These are phyloP conservation scores for Sclerospora graminicola DNA, from an alignment of 352 stramenopile genomes.

Conservation along the genomic window DNA sequence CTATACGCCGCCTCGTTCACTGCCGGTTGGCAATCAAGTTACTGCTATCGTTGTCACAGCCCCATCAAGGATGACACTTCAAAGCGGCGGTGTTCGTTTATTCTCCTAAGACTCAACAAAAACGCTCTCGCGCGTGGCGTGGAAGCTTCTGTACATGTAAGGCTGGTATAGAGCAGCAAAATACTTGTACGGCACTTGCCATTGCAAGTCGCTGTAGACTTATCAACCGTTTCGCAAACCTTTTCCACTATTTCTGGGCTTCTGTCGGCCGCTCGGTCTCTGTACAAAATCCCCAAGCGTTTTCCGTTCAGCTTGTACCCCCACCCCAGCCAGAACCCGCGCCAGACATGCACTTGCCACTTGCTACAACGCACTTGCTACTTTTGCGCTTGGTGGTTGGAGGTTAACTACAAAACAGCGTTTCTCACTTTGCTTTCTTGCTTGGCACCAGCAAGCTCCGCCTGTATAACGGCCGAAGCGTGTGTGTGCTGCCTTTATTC, in stretches of 20 bases:
- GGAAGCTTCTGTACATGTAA: too few species aligned
- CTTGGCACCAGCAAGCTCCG: slow-evolving; percentile 13
- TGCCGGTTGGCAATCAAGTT: too few species aligned
- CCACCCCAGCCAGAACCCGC: slow-evolving; percentile 23
- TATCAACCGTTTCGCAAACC: slow-evolving; percentile 9
- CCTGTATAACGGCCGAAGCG: slow-evolving; percentile 6
- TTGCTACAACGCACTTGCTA: slow-evolving; percentile 33
- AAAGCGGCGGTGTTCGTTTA: too few species aligned
- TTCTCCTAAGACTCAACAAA: not conserved
- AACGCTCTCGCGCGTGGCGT: slow-evolving; percentile 6
- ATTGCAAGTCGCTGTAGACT: not conserved
- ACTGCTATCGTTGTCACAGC: too few species aligned
- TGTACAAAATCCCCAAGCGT: slow-evolving; percentile 25
- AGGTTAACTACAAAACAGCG: slow-evolving; percentile 7
- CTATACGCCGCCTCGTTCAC: not conserved
- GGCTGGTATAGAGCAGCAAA: slow-evolving; percentile 12
- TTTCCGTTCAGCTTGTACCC: slow-evolving; percentile 23
- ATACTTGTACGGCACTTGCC: slow-evolving; percentile 1
- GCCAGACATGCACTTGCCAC: slow-evolving; percentile 24
- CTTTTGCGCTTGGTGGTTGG: slow-evolving; percentile 24
- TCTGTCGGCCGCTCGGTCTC: slow-evolving; percentile 15
- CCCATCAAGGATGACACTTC: too few species aligned
- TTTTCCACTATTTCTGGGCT: slow-evolving; percentile 11
- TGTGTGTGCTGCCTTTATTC: not conserved
- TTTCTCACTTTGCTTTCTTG: slow-evolving; percentile 23